These are phyloP conservation scores for Xylariaceae sp. DNA, from an alignment of 2,329 filamentous ascomycete species.

Conservation along the genomic window DNA sequence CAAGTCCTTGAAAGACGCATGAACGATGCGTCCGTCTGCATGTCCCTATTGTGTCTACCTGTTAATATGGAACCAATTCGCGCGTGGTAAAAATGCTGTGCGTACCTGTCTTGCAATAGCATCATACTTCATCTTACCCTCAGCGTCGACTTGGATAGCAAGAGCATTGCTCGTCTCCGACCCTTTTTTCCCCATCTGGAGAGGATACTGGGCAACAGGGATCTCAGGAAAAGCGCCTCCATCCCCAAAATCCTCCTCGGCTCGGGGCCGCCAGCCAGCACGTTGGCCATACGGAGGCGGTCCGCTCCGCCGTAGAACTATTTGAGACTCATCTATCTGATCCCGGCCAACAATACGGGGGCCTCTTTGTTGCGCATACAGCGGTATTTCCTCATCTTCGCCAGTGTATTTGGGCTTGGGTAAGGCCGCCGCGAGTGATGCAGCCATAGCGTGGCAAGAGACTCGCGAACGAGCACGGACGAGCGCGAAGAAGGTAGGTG, in stretches of 20 bases:
- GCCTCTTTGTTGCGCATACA: conserved; percentile 67
- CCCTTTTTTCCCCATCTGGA: conserved; percentile 86
- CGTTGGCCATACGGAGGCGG: conserved; percentile 86
- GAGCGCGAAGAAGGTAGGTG: neutral
- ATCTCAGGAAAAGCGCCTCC: conserved; percentile 95
- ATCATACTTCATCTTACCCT: conserved; percentile 94
- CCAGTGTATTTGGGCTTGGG: conserved; percentile 89
- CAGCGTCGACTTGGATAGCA: conserved; percentile 82
- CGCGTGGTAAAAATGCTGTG: neutral
- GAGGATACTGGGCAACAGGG: conserved; percentile 87
- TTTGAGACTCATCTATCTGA: conserved; percentile 77
- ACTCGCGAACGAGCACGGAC: conserved; percentile 8
- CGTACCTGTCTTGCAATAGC: conserved; percentile 67
- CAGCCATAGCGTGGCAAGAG: conserved; percentile 47
- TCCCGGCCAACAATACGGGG: conserved; percentile 75
- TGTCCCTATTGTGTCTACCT: conserved; percentile 56
- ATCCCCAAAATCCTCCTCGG: conserved; percentile 88
- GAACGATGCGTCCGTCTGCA: conserved; percentile 74
- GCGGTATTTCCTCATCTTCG: conserved; percentile 75
- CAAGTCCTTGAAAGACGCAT: conserved; percentile 93
- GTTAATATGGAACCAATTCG: neutral
- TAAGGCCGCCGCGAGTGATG: conserved; percentile 71
- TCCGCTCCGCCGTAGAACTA: conserved; percentile 73
- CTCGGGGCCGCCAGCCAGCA: conserved; percentile 82
- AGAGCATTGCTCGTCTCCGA: conserved; percentile 74